Base-by-base conservation (phyloP, 257 asterid genomes). In the Paraleonurus japonicus region DNA sequence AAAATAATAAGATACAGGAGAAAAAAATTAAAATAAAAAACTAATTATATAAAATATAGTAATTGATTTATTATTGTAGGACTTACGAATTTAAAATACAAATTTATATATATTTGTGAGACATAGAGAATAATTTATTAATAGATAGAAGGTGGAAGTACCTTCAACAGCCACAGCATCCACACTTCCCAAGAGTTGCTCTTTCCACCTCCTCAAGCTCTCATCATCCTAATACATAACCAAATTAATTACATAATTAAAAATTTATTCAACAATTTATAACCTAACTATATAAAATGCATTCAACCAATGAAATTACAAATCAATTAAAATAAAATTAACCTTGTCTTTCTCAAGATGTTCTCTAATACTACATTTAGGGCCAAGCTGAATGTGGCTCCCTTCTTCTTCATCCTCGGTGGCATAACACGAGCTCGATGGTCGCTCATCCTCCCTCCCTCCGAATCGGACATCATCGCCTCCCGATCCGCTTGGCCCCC, bases 311-410 rank as follows among this genome's bases (percentile, higher is more conserved):
- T 1, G 4, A 20, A 24, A 24, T 15, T 9, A 1, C 0, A 24
- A 2, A 1, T n/a, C n/a, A 43, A 1, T 2, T 30, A 8, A 45
- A 19, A 54, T 7, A 16, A 4, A 15, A n/a, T n/a, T n/a, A 37
- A 80, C 85, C 83, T 83, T 81, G 50, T 83, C 88, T 73, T 78
- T 83, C 83, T 83, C 87, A 58, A 80, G 83, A 69, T 83, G 87
- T 69, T 83, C 80, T 68, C 76, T 78, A 77, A 83, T 80, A 13
- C 73, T 83, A 43, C 73, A 27, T 55, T 83, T 80, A 2, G 88
- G 84, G 1, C 85, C 88, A 7, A 83, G 51, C 57, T 80, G 83
- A 66, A 83, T 69, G 45, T 73, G 75, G 7, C 69, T 69, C 61
- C 63, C 24, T n/a, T 80, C 84, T 30, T 80, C 82, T 3, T 83